Base-by-base conservation (phyloP, 2,329 filamentous ascomycete genomes). In the Fonsecaea monophora region DNA sequence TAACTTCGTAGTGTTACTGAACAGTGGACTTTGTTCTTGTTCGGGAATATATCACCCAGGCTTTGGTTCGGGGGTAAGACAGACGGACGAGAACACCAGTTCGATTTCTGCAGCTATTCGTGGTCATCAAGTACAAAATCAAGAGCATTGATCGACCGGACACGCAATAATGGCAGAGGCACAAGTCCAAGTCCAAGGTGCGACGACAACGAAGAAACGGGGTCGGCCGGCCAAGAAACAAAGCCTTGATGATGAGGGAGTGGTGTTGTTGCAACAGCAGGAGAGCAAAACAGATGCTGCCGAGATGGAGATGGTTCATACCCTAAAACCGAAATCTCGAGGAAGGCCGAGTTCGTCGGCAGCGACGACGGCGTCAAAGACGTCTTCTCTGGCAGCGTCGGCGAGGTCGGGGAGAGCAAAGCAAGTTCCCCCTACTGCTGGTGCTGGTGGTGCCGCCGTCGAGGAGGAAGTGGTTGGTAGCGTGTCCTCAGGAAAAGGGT, bases 221-320 rank as follows among this genome's bases (percentile, higher is more conserved):
- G 68, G 68, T 32, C 65, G 68, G 7, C 68, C 66, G 37, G 18
- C 64, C 2, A 70, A 70, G 56, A 70, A 70, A 30, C 66, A 53
- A 7, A 54, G 34, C 32, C 38, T 25, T 4, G 13, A n/a, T 40
- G 57, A 48, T 13, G 38, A 35, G 25, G 25, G 25, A 25, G 25
- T 25, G 5, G 56, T 48, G 25, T 8, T 18, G 4, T 32, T 30
- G 50, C 25, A 55, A 15, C 45, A 50, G 2, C 4, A 8, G 25
- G 25, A 25, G 25, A 25, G 25, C n/a, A 21, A 21, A 0, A 45
- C 42, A 50, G 18, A 50, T 13, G 45, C 7, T 3, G 25, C 25
- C 3, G 25, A 25, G 25, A 25, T 25, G 2, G 45, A 50, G 1
- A 21, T 25, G 21, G 45, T 10, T 50, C 7, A 8, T 1, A 25